Conservation (phyloP, 176 grass and related monocot species). For the Hsuehochloa calcarea region DNA sequence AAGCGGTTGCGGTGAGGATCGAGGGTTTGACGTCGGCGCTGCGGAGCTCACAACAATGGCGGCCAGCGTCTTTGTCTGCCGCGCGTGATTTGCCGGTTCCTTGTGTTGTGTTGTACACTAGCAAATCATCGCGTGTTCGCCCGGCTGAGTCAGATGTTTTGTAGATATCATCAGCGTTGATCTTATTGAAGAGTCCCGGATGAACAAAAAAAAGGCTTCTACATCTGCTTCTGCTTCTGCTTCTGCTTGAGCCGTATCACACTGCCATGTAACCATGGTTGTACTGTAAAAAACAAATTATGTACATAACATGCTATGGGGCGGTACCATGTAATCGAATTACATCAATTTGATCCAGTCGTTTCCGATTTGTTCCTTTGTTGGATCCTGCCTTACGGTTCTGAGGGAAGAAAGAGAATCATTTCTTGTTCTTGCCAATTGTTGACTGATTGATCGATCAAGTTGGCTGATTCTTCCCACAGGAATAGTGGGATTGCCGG, state of each 20-base stretch:
- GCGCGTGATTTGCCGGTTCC: too few species aligned
- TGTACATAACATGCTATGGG: conserved; percentile 40
- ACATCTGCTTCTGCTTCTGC: too few species aligned
- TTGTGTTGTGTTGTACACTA: not conserved
- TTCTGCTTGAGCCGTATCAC: not conserved
- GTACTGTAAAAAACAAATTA: conserved; percentile 2
- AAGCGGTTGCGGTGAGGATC: too few species aligned
- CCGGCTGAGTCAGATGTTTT: conserved; percentile 3
- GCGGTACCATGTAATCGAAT: conserved; percentile 14
- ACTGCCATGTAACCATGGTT: conserved; percentile 29
- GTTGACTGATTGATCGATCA: not conserved
- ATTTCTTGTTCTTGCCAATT: not conserved
- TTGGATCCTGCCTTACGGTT: not conserved
- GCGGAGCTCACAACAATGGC: too few species aligned
- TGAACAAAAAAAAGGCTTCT: not conserved
- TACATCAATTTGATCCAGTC: not conserved
- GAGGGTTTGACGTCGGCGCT: too few species aligned
- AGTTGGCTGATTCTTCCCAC: not conserved
- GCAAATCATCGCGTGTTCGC: not conserved
- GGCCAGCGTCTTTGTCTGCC: too few species aligned
- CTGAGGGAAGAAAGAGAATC: not conserved
- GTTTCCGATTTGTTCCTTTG: not conserved
- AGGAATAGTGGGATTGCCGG: conserved; percentile 6
- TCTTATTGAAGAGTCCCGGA: conserved; percentile 6
- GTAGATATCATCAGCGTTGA: conserved; percentile 32